These are phyloP conservation scores for Penicillium chermesinum DNA, from an alignment of 495 filamentous ascomycete species.

Conservation along the genomic window DNA sequence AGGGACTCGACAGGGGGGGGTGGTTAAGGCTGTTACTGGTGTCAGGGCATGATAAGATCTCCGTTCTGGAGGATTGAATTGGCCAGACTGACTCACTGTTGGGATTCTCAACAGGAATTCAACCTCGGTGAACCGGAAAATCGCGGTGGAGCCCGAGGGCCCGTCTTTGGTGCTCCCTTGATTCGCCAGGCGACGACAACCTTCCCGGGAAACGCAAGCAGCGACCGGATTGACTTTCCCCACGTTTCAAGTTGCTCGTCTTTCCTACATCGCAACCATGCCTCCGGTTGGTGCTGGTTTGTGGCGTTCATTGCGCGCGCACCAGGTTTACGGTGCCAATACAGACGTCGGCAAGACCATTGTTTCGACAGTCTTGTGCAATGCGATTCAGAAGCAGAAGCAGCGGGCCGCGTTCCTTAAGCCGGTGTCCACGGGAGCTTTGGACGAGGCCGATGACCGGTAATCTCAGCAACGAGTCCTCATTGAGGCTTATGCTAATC, in stretches of 20 bases:
- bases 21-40: no score
- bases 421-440: constrained; percentile 67
- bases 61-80: no score
- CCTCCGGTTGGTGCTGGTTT: constrained; percentile 44
- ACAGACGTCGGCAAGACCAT: constrained; percentile 79
- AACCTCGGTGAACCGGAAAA: background rate
- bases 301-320: constrained; percentile 57
- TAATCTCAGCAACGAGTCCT: constrained; percentile 19
- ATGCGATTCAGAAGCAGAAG: constrained; percentile 44
- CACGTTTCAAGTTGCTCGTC: background rate
- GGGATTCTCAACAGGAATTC: background rate
- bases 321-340: constrained; percentile 75
- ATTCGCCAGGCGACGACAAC: constrained; percentile 14
- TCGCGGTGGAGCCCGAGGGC: background rate
- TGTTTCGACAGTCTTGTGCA: constrained; percentile 63
- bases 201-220: constrained; percentile 11
- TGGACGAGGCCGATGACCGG: constrained; percentile 62
- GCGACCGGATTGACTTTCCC: constrained; percentile 4
- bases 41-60: no score
- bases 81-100: background rate
- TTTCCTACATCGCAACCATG: constrained; percentile 18
- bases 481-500: background rate
- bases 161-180: background rate
- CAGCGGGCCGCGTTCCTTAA: constrained; percentile 62
- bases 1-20: background rate